Base-by-base conservation (phyloP, 495 filamentous ascomycete genomes). In the Glutinoglossum americanum region DNA sequence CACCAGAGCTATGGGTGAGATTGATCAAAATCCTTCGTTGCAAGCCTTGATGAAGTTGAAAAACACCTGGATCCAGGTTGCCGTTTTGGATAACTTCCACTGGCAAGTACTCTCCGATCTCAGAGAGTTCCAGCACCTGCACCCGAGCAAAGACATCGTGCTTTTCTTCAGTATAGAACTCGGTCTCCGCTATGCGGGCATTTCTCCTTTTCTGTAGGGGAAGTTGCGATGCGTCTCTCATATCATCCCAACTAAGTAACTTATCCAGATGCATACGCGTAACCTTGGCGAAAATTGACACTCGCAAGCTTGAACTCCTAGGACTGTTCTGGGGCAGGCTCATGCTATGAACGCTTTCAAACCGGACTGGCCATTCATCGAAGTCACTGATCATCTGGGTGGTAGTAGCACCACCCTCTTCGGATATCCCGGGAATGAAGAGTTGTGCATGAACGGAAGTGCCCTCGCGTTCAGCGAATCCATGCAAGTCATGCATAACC, bases 271-370 rank as follows among this genome's bases (percentile, higher is more conserved):
- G 92, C 84, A 96, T 94, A 0, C 81, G 71, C 17, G 85, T 90
- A 53, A 95, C 86, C 62, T 82, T 83, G 28, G 93, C 89, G 65
- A 95, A 97, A 58, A 99, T 83, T 32, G 88, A 87, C n/a, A 97
- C 83, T 57, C 93, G 79, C 45, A 99, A 68, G 8, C 80, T 80
- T 9, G 85, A 80, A 35, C 80, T 80, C 30, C 76, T 79, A 11
- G 89, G 79, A 58, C 85, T 87, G 26, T 81, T 81, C 39, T 23
- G 33, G n/a, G 93, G 93, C 59, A 99, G 72, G 67, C 89, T 94
- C 89, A 99, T 96, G 63, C 87, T 94, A 71, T 99, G 92, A 56
- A 95, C 88, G 68, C 92, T 97, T 67, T 95, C 88, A 64, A 99
- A 99, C 35, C 84, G 83, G 58, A 97, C 81, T 0, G 88, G 81